A percentile compares a stretch with the other conserved stretches of the same genome.
Conservation (phyloP, 73 alveolate species). For the Paramecium sexaurelia region DNA sequence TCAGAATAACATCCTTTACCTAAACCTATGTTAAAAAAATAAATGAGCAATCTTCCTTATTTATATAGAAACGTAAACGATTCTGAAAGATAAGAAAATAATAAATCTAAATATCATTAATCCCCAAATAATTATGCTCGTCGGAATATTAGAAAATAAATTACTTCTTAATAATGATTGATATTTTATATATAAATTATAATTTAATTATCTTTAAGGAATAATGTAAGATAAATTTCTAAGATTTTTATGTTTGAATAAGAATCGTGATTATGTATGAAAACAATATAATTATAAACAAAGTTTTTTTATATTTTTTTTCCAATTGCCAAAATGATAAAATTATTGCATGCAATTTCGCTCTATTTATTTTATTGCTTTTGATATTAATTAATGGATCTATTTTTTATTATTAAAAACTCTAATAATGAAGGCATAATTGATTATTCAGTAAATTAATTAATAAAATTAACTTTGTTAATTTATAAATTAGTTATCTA, state of each 20-base stretch:
- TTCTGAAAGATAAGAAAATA: constrained; percentile 8
- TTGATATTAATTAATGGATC: constrained; percentile 88
- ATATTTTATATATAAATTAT: not conserved
- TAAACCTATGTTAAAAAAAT: not conserved
- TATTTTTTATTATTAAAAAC: constrained; percentile 88
- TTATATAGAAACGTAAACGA: not conserved
- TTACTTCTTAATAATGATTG: not conserved
- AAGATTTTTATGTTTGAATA: no score
- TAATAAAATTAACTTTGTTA: not conserved
- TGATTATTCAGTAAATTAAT: not conserved
- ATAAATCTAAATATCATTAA: not conserved
- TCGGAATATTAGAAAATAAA: constrained; percentile 10
- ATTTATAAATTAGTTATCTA: no score
- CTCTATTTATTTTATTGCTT: constrained; percentile 80
- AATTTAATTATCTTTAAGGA: no score
- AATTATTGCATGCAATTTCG: constrained; percentile 53
- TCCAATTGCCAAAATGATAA: no score
- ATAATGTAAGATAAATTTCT: no score
- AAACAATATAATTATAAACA: no score
- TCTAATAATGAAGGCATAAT: constrained; percentile 79
- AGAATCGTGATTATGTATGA: no score
- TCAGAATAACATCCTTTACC: constrained; percentile 16
- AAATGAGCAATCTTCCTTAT: constrained; percentile 1
- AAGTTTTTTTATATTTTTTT: no score
- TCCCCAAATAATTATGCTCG: not conserved